Percentiles rank a stretch among this genome's conserved stretches.
phyloP scores from a whole-genome alignment of 2,329 filamentous ascomycete species.

The Chaetoscypha palmicola region DNA sequence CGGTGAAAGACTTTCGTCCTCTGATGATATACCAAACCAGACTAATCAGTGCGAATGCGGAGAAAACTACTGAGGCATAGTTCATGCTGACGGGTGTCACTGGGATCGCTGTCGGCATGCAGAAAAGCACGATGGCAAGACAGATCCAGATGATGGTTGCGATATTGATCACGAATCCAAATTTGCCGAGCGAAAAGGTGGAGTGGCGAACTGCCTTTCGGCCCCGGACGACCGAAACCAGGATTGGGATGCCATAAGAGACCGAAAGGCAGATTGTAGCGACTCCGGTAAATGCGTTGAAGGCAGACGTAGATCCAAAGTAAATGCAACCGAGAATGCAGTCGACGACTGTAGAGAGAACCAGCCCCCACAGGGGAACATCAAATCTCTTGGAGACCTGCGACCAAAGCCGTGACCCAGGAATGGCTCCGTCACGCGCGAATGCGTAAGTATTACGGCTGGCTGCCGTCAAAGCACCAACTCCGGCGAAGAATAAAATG shows the following conservation, averaged over 20 bases:
- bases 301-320: constrained; percentile 69
- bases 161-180: constrained; percentile 62
- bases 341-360: constrained; percentile 61
- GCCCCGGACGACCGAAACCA: constrained; percentile 61
- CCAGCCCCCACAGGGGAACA: constrained; percentile 63
- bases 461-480: constrained; percentile 45
- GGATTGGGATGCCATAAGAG: constrained; percentile 69
- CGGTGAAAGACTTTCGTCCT: constrained; percentile 57
- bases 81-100: constrained; percentile 54
- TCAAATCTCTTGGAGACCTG: constrained; percentile 59
- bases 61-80: constrained; percentile 60
- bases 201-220: constrained; percentile 60
- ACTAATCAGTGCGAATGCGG: constrained; percentile 53
- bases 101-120: constrained; percentile 60
- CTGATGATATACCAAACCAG: constrained; percentile 56
- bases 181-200: constrained; percentile 59
- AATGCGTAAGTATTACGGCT: constrained; percentile 62
- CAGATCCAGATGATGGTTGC: constrained; percentile 64
- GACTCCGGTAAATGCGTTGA: constrained; percentile 73
- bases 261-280: constrained; percentile 72
- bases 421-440: constrained; percentile 60
- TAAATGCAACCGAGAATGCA: constrained; percentile 71
- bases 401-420: constrained; percentile 55
- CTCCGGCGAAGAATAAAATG: constrained; percentile 46
- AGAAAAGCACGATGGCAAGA: constrained; percentile 66